These are phyloP conservation scores for Prunus persica DNA, from an alignment of 306 rosid species.

Conservation along the genomic window DNA sequence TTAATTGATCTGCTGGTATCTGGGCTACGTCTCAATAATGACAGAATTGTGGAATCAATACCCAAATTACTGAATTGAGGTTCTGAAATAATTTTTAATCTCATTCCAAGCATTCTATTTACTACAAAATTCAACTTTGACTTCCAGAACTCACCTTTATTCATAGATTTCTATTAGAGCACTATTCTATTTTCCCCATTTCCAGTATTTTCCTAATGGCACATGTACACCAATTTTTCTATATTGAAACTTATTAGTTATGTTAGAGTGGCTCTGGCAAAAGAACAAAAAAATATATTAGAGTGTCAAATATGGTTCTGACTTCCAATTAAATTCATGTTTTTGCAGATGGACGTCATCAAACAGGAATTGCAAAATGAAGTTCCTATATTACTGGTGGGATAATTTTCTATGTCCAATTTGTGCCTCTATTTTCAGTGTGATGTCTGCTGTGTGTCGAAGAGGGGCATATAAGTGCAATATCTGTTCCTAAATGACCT, in stretches of 20 bases:
- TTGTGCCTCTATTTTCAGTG: slow-evolving; percentile 13
- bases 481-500: not conserved
- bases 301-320: not conserved
- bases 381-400: slow-evolving; percentile 79
- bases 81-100: not conserved
- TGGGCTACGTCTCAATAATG: not conserved
- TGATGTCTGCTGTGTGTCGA: not conserved
- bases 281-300: not conserved
- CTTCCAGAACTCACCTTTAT: not conserved
- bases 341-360: slow-evolving; percentile 68
- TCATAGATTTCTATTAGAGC: not conserved
- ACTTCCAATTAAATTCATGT: slow-evolving; percentile 6
- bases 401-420: slow-evolving; percentile 17
- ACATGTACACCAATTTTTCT: not conserved
- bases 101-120: not conserved
- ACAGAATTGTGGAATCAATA: not conserved
- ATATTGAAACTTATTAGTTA: not conserved
- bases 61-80: slow-evolving; percentile 2
- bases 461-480: not conserved
- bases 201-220: not conserved
- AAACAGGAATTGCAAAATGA: slow-evolving; percentile 59
- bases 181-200: not conserved
- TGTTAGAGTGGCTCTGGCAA: not conserved
- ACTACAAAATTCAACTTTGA: not conserved
- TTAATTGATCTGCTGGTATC: slow-evolving; percentile 17